Conservation (phyloP, 176 grass and related monocot species). For the Aegilops longissima region DNA sequence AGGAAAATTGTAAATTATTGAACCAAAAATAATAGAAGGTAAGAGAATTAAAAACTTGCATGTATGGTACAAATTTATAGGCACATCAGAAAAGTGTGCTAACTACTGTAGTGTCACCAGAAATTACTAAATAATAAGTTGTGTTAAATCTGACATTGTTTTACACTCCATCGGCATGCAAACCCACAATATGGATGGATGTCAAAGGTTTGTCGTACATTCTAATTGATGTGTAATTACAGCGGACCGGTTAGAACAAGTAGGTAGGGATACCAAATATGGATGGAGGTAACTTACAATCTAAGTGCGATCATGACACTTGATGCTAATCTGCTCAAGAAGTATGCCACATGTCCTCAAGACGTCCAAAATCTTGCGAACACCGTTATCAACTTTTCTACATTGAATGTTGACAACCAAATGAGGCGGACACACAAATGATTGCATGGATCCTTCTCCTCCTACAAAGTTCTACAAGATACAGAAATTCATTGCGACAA, state of each 20-base stretch:
- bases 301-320: not conserved
- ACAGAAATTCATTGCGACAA: not conserved
- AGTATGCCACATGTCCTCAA: not conserved
- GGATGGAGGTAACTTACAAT: not conserved
- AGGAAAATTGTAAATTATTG: too few relatives aligned
- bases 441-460: too few relatives aligned
- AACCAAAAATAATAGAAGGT: too few relatives aligned
- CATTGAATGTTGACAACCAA: not conserved
- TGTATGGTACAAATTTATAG: not conserved
- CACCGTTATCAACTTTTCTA: not conserved
- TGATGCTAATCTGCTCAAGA: not conserved
- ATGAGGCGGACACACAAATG: not conserved
- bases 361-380: not conserved
- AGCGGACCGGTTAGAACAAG: not conserved
- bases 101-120: not conserved
- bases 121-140: not conserved
- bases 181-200: not conserved
- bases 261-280: not conserved
- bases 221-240: too few relatives aligned
- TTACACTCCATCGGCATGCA: too few relatives aligned
- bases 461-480: not conserved
- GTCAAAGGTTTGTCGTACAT: not conserved
- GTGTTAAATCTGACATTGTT: not conserved
- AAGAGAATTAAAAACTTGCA: not conserved
- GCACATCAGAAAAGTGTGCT: not conserved